Evolutionary conservation across 2,329 filamentous ascomycete genomes (phyloP), one percentile per base, ranked within the genome.

Genomic region (Incumbomyces lentus): DNA sequence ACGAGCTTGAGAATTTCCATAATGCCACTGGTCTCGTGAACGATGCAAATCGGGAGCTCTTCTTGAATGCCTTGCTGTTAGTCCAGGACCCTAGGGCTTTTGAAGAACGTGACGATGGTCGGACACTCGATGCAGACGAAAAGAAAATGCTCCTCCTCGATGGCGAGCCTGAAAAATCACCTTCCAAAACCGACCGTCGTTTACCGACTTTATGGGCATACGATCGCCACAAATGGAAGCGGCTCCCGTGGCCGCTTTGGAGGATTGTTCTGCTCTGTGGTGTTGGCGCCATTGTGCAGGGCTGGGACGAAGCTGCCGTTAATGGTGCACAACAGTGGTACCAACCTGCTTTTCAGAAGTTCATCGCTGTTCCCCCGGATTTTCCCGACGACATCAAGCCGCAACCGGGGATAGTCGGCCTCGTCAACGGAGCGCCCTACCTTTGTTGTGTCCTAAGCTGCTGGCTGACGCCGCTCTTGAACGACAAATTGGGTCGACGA

Each of bases 281-380:
- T 2, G 64, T 76, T 19, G 73, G 71, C 2, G 74, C 75, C 2
- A 73, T 73, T 6, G 72, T 76, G 8, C 77, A 70, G 62, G 70
- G 68, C 7, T 72, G 72, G 71, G 71, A 73, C 46, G 68, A 73
- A 45, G 72, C 70, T 0, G 68, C 66, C 30, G 70, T 71, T 49
- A 73, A 73, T 45, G 70, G 70, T 29, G 68, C 69, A 3, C 64
- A 67, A 44, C 47, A 48, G 11, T 36, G 50, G n/a, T 54, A 52
- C 43, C 44, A 50, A 13, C 4, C n/a, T 36, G 34, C 34, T 11
- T 36, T 36, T 36, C n/a, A 14, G 34, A 14, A 14, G 10, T 18
- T 36, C 17, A 14, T 14, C 34, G n/a, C 17, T 36, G 17, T 36
- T 11, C 34, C 17, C 4, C n/a, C n/a, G n/a, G 22, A 8, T 17